Base-by-base conservation (phyloP, 495 filamentous ascomycete genomes). In the Aspergillus bertholletiae region DNA sequence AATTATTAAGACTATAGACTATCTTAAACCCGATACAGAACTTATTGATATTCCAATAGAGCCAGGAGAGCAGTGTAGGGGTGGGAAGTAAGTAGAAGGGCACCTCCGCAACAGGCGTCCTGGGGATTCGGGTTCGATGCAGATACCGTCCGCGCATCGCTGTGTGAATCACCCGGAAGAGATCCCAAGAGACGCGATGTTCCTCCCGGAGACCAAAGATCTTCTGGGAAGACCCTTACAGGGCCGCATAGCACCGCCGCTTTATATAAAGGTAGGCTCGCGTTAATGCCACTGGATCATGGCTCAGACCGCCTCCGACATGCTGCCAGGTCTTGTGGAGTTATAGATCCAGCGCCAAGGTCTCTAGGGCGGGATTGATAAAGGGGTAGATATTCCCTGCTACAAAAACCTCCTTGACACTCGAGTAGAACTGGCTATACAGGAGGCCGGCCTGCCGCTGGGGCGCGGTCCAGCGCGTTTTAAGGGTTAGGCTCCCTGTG, bases 391-490 rank as follows among this genome's bases (percentile, higher is more conserved):
- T 26, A 24, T 56, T 39, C 9, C 46, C 46, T 30, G 26, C 46
- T 2, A 37, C 40, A 21, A 56, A 56, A 7, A 56, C 24, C 34
- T 50, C 46, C 34, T 56, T 56, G 0, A 49, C 32, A 13, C 34
- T 50, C 3, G 44, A 21, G 43, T 56, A 56, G 21, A 49, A 39
- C 46, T 56, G 32, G 20, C 22, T 50, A n/a, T 56, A 56, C 5
- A 28, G 30, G 18, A 56, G 46, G 4, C 53, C 32, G 23, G 50
- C 21, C 24, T 44, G 5, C 8, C 22, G 23, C 3, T 30, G 37
- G 12, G 13, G 37, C 7, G 21, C 44, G 21, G 21, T 28, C 45
- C 23, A 35, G 12, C 18, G 37, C 3, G 6, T 44, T 24, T 44
- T 28, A 15, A 47, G 27, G 3, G 22, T 47, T 12, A 47, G 21